Conservation (phyloP, 2,329 filamentous ascomycete species). For the Fusarium palustre region DNA sequence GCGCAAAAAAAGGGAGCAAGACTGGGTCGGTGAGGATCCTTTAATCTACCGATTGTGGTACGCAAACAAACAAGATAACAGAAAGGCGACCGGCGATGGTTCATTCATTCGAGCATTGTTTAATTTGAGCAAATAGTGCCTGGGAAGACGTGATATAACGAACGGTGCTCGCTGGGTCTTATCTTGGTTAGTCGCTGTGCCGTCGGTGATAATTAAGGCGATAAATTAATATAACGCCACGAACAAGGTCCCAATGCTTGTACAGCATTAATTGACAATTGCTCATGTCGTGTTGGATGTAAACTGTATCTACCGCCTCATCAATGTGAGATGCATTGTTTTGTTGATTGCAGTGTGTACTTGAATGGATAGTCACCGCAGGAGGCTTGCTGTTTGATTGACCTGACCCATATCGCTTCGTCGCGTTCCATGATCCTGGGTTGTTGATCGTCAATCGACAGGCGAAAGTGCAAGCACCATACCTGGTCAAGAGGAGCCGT, state of each 20-base stretch:
- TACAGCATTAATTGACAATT: conserved; percentile 18
- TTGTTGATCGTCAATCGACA: conserved; percentile 37
- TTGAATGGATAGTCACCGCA: conserved; percentile 1
- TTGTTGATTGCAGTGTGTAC: neutral
- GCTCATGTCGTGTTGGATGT: neutral
- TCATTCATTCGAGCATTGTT: neutral
- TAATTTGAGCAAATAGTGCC: neutral
- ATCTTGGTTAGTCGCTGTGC: conserved; percentile 21
- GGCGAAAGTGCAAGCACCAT: conserved; percentile 11
- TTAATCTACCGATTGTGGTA: conserved; percentile 28
- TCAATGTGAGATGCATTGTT: conserved; percentile 7
- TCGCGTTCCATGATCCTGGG: conserved; percentile 17
- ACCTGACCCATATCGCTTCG: conserved; percentile 5
- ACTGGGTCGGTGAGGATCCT: conserved; percentile 30
- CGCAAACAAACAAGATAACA: conserved; percentile 7
- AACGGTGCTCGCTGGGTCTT: conserved; percentile 2
- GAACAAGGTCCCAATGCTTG: neutral
- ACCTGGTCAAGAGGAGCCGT: neutral
- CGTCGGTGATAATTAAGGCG: conserved; percentile 14
- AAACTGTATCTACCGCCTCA: conserved; percentile 7
- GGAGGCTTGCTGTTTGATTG: neutral
- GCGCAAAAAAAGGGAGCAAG: conserved; percentile 25
- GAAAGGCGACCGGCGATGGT: neutral
- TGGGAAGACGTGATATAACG: conserved; percentile 1
- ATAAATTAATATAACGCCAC: conserved; percentile 17